Base-by-base conservation (phyloP, 2,329 filamentous ascomycete genomes). In the Colletotrichum chlorophyti region DNA sequence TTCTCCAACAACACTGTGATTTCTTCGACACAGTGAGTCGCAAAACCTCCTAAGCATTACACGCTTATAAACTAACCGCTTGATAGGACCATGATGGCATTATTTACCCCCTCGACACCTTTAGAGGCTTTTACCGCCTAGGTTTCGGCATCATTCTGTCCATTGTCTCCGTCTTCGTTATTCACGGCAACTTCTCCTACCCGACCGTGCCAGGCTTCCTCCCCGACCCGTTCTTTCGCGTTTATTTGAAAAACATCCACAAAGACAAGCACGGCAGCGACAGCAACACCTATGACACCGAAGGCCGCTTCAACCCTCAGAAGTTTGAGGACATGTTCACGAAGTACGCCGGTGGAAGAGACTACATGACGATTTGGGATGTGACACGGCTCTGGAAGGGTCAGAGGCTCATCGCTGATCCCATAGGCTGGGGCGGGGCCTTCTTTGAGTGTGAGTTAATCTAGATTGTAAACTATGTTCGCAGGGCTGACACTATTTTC, bases 321-420 rank as follows among this genome's bases (percentile, higher is more conserved):
- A 74, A 72, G 37, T 82, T 83, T 58, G 78, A 83, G 66, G 78
- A 82, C 61, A 72, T 81, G 38, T 82, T 82, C 54, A 64, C 72
- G 38, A 81, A 82, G 67, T 81, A 79, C 64, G 77, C 70, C 43
- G 63, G 65, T 2, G 69, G 72, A 37, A 72, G 73, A 15, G 73
- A 78, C 45, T 70, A 71, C 6, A 62, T 81, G 50, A 76, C 70
- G 1, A 27, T 71, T 6, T 42, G 61, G 29, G 74, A 81, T 29
- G 53, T 80, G 2, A 66, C 61, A 41, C 63, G 65, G 1, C 66
- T 77, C 53, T 62, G 76, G 32, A 73, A 72, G 42, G 78, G 74
- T 0, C 74, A 81, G 59, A 68, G 77, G 35, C 55, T 76, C 12
- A 66, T 74, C 14, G 64, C 68, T n/a, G 79, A 81, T 64, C 76